Conservation (phyloP, 169 alveolate species). For the Perkinsus chesapeaki region DNA sequence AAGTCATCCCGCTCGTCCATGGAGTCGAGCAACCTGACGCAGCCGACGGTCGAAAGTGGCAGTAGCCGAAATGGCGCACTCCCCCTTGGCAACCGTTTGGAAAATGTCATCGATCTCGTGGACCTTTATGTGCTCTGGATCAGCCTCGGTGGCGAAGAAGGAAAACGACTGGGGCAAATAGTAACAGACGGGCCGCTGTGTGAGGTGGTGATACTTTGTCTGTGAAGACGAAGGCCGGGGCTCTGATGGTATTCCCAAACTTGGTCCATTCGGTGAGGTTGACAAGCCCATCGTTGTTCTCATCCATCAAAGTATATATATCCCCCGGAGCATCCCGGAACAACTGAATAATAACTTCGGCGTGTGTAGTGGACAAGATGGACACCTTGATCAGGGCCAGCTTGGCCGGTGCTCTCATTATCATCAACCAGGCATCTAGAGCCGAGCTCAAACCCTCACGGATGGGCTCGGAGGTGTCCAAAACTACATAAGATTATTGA, state of each 20-base stretch:
- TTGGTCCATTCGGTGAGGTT: not conserved
- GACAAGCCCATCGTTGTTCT: not conserved
- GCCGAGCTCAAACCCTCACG: not conserved
- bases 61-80: not conserved
- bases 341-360: not conserved
- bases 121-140: not conserved
- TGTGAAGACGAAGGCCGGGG: not conserved
- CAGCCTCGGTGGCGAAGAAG: not conserved
- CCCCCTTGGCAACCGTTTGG: not conserved
- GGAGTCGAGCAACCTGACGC: not conserved
- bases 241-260: not conserved
- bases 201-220: not conserved
- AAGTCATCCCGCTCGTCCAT: not conserved
- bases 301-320: not conserved
- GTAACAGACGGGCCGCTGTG: not conserved
- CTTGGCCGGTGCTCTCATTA: not conserved
- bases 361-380: not conserved
- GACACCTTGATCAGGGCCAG: not conserved
- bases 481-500: not conserved
- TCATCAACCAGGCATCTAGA: not conserved
- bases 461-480: not conserved
- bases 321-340: not conserved
- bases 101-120: not conserved
- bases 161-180: not conserved
- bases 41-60: not conserved